Percentiles rank a stretch among this genome's conserved stretches.
Evolutionary conservation across 768 basidiomycete genomes (phyloP).

Genomic region (Brasilioporus rufonigricans): DNA sequence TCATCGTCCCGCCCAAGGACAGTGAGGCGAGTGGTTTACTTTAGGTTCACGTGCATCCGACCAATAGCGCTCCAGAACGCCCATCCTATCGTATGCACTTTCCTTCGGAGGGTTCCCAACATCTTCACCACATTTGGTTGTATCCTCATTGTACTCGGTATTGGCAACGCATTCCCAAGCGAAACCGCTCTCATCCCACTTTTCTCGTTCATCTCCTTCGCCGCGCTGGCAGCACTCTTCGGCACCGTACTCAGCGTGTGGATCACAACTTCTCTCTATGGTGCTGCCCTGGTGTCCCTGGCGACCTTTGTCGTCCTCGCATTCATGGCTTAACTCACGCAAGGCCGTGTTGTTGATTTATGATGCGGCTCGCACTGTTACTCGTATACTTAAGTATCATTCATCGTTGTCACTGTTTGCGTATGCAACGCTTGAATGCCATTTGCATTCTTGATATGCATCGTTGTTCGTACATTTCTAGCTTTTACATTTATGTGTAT

Average conservation of each 20-base stretch:
- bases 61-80: background rate
- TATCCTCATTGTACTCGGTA: background rate
- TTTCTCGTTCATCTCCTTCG: background rate
- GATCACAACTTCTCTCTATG: background rate
- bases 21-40: background rate
- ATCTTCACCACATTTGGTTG: background rate
- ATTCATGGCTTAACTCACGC: background rate
- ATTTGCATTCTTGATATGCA: background rate
- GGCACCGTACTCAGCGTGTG: background rate
- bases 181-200: background rate
- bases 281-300: background rate
- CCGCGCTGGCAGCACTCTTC: background rate
- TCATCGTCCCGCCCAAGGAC: background rate
- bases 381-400: background rate
- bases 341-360: background rate
- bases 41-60: too few relatives aligned
- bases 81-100: background rate
- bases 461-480: background rate
- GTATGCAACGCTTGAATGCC: background rate
- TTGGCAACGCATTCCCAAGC: background rate
- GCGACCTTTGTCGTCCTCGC: background rate
- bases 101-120: background rate
- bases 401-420: background rate
- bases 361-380: background rate
- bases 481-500: background rate